These are phyloP conservation scores for Colletotrichum euphorbiae DNA, from an alignment of 2,329 filamentous ascomycete species.

Conservation along the genomic window DNA sequence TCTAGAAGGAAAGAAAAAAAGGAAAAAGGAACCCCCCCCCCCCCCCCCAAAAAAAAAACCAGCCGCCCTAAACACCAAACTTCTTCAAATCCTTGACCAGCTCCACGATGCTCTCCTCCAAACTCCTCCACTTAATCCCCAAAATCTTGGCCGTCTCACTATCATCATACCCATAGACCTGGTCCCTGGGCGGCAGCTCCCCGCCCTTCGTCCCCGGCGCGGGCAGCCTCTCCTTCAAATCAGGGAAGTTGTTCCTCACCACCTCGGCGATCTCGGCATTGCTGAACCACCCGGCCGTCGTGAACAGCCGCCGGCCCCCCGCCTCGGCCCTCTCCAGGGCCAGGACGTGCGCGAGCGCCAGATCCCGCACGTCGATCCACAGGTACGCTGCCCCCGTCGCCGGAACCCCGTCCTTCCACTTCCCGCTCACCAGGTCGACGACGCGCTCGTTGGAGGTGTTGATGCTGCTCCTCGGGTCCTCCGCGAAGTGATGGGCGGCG, in stretches of 20 bases:
- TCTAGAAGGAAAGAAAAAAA: too few relatives aligned
- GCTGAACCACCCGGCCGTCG: slow-evolving; percentile 59
- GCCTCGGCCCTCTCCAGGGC: slow-evolving; percentile 62
- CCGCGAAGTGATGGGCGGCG: slow-evolving; percentile 38
- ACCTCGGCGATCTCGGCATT: slow-evolving; percentile 59
- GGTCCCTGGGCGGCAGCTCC: slow-evolving; percentile 51
- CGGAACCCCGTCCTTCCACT: slow-evolving; percentile 60
- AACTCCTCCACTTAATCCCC: slow-evolving; percentile 69
- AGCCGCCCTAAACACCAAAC: slow-evolving; percentile 43
- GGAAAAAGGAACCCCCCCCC: too few relatives aligned
- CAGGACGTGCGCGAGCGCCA: slow-evolving; percentile 63
- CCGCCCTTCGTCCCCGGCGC: slow-evolving; percentile 57
- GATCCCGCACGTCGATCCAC: slow-evolving; percentile 69
- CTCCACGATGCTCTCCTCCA: slow-evolving; percentile 73
- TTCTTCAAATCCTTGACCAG: slow-evolving; percentile 57
- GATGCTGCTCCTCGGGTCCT: slow-evolving; percentile 52
- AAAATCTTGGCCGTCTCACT: slow-evolving; percentile 68
- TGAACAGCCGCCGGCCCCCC: slow-evolving; percentile 63
- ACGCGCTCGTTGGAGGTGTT: slow-evolving; percentile 67
- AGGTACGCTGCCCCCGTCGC: slow-evolving; percentile 54
- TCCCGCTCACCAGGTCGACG: slow-evolving; percentile 61
- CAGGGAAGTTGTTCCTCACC: slow-evolving; percentile 61
- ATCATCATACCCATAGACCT: slow-evolving; percentile 68
- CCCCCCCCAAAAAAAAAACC: too few relatives aligned
- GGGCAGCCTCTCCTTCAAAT: slow-evolving; percentile 61